Evolutionary conservation across 2,329 filamentous ascomycete genomes (phyloP), one percentile per base, ranked within the genome.

Genomic region (Exutisphaerella laricina): DNA sequence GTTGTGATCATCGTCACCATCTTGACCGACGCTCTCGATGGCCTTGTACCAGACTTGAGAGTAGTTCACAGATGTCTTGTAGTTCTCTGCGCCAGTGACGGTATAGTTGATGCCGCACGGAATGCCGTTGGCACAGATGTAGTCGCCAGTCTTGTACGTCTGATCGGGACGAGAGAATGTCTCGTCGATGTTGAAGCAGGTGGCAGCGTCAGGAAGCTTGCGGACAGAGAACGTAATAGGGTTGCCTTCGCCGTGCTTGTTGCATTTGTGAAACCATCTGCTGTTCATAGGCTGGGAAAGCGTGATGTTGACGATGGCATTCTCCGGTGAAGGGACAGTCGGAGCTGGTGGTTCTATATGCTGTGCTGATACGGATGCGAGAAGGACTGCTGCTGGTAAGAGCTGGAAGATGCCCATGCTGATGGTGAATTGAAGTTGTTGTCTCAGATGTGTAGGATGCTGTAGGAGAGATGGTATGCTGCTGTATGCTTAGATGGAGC

Each of bases 231-330:
- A 39, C 8, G 36, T 39, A 6, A 39, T 14, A 5, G 26, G 18
- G n/a, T 30, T 39, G 36, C 36, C 26, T 10, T 39, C 36, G n/a
- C 36, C 36, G 36, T 39, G 36, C 33, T 21, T 36, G 33, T 21
- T 21, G 33, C 33, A 36, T 16, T 36, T 20, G 6, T 21, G 16
- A n/a, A n/a, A n/a, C n/a, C n/a, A n/a, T n/a, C n/a, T n/a, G 6
- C 23, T 6, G 17, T 21, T 21, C 33, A 17, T 36, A 7, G 17
- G 18, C 3, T 10, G 6, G 33, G 33, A 36, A n/a, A 36, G 23
- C 4, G 33, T 36, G 6, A 23, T 20, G 17, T 36, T 26, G 23
- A 26, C 6, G 23, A 26, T 6, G 12, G 23, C 23, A 26, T 26
- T 26, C 23, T 26, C 12, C 6, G 23, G 6, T 26, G 23, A 26